phyloP scores from a whole-genome alignment of 148 eudicot species.

The Nepenthes mirabilis region DNA sequence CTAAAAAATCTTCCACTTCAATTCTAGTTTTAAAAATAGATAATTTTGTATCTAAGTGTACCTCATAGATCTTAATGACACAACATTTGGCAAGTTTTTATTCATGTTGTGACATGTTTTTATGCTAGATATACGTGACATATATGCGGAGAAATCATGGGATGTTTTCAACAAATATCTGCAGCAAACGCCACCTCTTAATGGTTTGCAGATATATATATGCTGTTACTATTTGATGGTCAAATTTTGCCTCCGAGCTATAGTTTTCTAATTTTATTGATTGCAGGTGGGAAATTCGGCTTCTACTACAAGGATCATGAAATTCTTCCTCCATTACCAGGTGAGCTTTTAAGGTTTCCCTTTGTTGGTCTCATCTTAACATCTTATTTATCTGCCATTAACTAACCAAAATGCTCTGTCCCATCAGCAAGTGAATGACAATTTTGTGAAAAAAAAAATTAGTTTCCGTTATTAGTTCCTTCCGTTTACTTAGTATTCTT shows the following conservation, averaged over 20 bases:
- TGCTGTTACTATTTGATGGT: neutral
- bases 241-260: neutral
- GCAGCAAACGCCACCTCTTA: constrained; percentile 68
- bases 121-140: constrained; percentile 59
- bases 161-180: constrained; percentile 54
- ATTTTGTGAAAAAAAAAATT: too few relatives aligned
- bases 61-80: too few relatives aligned
- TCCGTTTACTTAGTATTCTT: too few relatives aligned
- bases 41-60: too few relatives aligned
- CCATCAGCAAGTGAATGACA: too few relatives aligned
- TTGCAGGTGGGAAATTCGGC: constrained; percentile 74
- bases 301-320: constrained; percentile 92
- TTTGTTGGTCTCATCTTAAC: too few relatives aligned
- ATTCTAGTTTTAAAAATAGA: too few relatives aligned
- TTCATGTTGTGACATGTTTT: constrained; percentile 3
- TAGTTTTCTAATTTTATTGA: constrained; percentile 1
- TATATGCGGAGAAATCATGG: constrained; percentile 67
- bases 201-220: constrained; percentile 33
- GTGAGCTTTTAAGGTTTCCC: constrained; percentile 18
- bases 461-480: too few relatives aligned
- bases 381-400: neutral
- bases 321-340: constrained; percentile 84
- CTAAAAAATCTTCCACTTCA: too few relatives aligned
- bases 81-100: neutral
- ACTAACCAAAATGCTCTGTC: neutral